Evolutionary conservation across 805 yeast species (phyloP).

Genomic region (Candida montana): DNA sequence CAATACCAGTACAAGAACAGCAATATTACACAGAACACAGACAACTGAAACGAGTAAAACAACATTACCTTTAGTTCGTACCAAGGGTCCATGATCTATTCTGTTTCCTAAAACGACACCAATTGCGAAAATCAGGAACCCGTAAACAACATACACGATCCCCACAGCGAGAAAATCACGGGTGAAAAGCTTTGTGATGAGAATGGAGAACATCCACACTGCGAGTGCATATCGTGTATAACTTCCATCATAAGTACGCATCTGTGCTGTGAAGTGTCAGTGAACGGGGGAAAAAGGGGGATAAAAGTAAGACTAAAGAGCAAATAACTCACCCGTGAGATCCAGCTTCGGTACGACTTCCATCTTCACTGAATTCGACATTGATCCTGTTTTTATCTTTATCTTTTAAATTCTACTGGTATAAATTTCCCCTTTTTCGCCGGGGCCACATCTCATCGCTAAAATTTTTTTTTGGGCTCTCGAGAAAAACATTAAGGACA

Average conservation of each 20-base stretch:
- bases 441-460: conserved; percentile 2
- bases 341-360: neutral
- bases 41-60: conserved; percentile 47
- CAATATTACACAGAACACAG: conserved; percentile 46
- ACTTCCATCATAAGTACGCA: conserved; percentile 82
- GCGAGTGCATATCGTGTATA: conserved; percentile 70
- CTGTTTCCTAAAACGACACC: conserved; percentile 21
- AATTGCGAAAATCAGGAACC: conserved; percentile 38
- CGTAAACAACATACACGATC: conserved; percentile 57
- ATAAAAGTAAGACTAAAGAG: neutral
- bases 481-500: too few species aligned
- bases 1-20: conserved; percentile 45
- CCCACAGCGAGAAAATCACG: conserved; percentile 64
- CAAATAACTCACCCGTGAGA: neutral
- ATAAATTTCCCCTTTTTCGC: too few species aligned
- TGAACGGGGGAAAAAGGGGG: neutral
- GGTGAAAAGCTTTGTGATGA: conserved; percentile 60
- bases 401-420: too few species aligned
- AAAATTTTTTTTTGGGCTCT: neutral
- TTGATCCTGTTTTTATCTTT: too few species aligned
- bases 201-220: conserved; percentile 53
- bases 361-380: too few species aligned
- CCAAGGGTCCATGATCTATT: too few species aligned
- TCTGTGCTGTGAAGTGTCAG: conserved; percentile 44
- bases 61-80: conserved; percentile 55